Evolutionary conservation across 495 filamentous ascomycete species (phyloP), one percentile per base, ranked within the genome.

Genomic region (Penicillium bovifimosum): DNA sequence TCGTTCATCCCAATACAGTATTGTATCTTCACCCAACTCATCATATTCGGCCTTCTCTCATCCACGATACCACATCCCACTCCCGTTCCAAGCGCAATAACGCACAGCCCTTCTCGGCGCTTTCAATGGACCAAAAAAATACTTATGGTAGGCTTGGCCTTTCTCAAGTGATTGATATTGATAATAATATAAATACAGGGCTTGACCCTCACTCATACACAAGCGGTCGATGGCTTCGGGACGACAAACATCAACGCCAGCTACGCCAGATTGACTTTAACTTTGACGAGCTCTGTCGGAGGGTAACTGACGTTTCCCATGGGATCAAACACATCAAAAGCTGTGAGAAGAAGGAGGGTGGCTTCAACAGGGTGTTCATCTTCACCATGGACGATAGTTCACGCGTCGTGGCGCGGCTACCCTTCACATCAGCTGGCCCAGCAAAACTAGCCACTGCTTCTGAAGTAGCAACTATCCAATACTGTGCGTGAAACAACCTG

Each of bases 381-480:
- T n/a, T n/a, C n/a, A n/a, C n/a, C n/a, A n/a, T n/a, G n/a, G n/a
- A n/a, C n/a, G n/a, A n/a, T n/a, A n/a, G n/a, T n/a, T n/a, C n/a
- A n/a, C n/a, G n/a, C n/a, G n/a, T n/a, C n/a, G n/a, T n/a, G n/a
- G n/a, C n/a, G n/a, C n/a, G n/a, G n/a, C n/a, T n/a, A n/a, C n/a
- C n/a, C n/a, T n/a, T n/a, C n/a, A n/a, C n/a, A n/a, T n/a, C n/a
- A n/a, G n/a, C n/a, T n/a, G n/a, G n/a, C n/a, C n/a, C n/a, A n/a
- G n/a, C n/a, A n/a, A n/a, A n/a, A n/a, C n/a, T 71, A 20, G 62
- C 63, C 1, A 72, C 66, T 0, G 52, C 54, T 26, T 76, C 72
- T n/a, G 72, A 76, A 58, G 70, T 75, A 42, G 69, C 74, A 10
- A 73, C 68, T 4, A 68, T 73, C 16, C 45, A 51, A 34, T 74